Percentiles rank a stretch among this genome's conserved stretches.
Conservation (phyloP, 83 land plant genomes). For the Picea mariana region DNA sequence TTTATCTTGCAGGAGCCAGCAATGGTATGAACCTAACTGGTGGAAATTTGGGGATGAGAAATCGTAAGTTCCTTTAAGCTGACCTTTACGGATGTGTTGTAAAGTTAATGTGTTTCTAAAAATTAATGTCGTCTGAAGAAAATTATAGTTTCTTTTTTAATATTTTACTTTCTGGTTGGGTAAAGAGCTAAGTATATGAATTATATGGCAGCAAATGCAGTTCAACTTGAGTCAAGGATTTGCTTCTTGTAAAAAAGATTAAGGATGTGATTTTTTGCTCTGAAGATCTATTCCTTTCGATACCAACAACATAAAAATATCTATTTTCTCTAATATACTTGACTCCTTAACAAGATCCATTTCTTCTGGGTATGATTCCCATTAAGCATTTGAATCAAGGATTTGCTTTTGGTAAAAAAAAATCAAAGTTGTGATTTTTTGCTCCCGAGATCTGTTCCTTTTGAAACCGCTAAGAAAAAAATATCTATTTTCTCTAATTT, state of each 20-base stretch:
- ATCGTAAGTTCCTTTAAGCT: conserved; percentile 46
- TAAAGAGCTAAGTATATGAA: background rate
- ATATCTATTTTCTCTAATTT: background rate
- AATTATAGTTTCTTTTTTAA: background rate
- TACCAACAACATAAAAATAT: background rate
- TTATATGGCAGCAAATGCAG: background rate
- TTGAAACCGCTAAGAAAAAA: background rate
- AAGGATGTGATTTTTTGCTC: background rate
- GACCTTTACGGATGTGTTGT: background rate
- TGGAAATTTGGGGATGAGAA: conserved; percentile 88
- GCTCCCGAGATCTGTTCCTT: background rate
- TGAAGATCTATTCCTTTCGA: background rate
- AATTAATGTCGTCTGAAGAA: background rate
- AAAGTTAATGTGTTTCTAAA: background rate
- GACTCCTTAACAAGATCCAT: background rate
- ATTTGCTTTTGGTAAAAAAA: background rate
- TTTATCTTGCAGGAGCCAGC: conserved; percentile 38
- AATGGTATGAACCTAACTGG: conserved; percentile 87
- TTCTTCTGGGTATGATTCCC: background rate
- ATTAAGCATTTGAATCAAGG: background rate
- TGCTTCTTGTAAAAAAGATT: background rate
- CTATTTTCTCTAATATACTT: background rate
- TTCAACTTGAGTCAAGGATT: background rate
- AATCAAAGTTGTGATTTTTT: background rate
- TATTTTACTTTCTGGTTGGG: background rate